Evolutionary conservation across 257 asterid genomes (phyloP).

Genomic region (Scutellaria galericulata): DNA sequence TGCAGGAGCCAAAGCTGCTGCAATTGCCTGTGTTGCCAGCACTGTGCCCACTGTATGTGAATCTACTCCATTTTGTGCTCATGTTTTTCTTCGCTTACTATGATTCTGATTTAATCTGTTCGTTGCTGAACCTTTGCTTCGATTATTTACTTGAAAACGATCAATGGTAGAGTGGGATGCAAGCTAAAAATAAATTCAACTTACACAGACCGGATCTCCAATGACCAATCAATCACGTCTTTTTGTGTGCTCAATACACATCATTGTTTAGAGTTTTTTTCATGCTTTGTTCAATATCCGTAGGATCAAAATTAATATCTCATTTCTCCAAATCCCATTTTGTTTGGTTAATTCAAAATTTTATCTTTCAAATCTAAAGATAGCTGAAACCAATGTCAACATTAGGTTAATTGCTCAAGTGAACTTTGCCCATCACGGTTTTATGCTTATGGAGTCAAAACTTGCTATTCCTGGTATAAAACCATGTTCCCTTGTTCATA

Average conservation of each 20-base stretch:
- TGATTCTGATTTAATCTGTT: neutral
- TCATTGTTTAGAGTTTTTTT: neutral
- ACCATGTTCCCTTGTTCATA: neutral
- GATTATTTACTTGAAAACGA: neutral
- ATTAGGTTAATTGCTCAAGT: neutral
- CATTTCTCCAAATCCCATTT: neutral
- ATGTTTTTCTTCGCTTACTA: neutral
- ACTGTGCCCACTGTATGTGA: constrained; percentile 67
- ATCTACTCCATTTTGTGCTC: constrained; percentile 7
- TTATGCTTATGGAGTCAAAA: neutral
- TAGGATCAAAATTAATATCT: neutral
- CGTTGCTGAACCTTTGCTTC: neutral
- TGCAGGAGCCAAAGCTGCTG: constrained; percentile 73
- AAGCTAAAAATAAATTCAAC: neutral
- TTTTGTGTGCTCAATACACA: neutral
- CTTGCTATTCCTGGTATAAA: neutral
- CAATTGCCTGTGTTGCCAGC: constrained; percentile 64
- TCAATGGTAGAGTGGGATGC: constrained; percentile 1
- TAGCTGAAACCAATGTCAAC: neutral
- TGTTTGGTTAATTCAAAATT: neutral
- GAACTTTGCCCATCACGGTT: neutral
- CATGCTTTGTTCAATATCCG: neutral
- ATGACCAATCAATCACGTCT: neutral
- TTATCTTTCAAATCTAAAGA: neutral
- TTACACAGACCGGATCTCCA: neutral